Base-by-base conservation (phyloP, 805 yeast genomes). In the Sungouiella thailandica region DNA sequence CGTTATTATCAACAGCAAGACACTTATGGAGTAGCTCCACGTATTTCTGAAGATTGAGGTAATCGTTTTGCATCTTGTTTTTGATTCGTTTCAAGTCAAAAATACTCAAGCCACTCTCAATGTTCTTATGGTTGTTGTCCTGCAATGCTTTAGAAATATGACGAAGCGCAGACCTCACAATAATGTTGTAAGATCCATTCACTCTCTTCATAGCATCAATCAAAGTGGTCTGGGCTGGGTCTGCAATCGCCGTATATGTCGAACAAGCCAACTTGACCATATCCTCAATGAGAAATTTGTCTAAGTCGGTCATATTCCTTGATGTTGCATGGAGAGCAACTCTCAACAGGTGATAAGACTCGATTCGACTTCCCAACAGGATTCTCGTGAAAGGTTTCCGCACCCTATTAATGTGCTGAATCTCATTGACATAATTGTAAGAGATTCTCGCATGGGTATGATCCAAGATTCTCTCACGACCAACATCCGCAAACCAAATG, bases 401-500 rank as follows among this genome's bases (percentile, higher is more conserved):
- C 14, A 76, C 55, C 28, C 83, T 78, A 4, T 81, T 72, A 4
- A 84, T 60, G n/a, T 74, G 65, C 49, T 83, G 89, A 7, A 78
- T 63, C 24, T 72, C 70, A 28, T 72, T 73, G 34, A 81, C 65
- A 48, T 73, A 78, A 0, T 70, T 65, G 38, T 78, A 74, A 29
- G 76, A 75, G 22, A 80, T 64, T 23, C 63, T 61, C 4, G 79
- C 73, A 28, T 77, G 80, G 37, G 78, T 74, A 3, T 71, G 61
- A 26, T 71, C 78, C 31, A 79, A 70, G 1, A 80, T 57, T 9
- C 82, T 62, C 44, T 85, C 94, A 35, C 75, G 70, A 2, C 95
- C 95, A 17, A 82, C 81, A 50, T 87, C 93, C 17, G 82, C 68
- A 46, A 82, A 80, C 86, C 94, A 93, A 5, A 81, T 75, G 41